These are phyloP conservation scores for Bacterosira constricta DNA, from an alignment of 108 stramenopile species.

Conservation along the genomic window DNA sequence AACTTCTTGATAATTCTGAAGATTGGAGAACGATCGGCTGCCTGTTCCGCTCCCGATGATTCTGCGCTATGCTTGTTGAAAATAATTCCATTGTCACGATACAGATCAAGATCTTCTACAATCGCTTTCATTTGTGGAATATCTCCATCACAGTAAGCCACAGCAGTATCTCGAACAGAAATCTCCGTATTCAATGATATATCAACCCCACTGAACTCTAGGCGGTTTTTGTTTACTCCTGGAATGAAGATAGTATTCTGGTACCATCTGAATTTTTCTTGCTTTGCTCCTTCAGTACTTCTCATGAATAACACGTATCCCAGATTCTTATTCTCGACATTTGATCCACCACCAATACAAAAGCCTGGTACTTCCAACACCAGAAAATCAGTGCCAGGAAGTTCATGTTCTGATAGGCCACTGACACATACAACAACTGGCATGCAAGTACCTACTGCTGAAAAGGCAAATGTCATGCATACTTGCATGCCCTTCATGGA, in stretches of 20 bases:
- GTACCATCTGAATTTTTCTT: not conserved
- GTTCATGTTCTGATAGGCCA: not conserved
- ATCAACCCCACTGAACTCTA: not conserved
- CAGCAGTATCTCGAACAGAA: not conserved
- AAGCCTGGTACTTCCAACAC: not conserved
- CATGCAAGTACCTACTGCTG: not conserved
- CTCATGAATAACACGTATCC: not conserved
- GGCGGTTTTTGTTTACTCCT: not conserved
- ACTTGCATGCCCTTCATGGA: constrained; percentile 2
- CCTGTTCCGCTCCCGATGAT: not conserved
- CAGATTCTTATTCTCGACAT: not conserved
- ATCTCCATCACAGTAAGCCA: not conserved
- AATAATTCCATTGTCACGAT: not conserved
- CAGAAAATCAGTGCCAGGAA: not conserved
- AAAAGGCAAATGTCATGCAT: not conserved
- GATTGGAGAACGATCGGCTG: not conserved
- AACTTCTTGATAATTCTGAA: too few relatives aligned
- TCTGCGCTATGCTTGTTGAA: not conserved
- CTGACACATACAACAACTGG: not conserved
- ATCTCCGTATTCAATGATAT: not conserved
- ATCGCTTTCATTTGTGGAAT: not conserved
- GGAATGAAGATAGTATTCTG: not conserved
- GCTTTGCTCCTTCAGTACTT: not conserved
- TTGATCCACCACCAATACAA: not conserved
- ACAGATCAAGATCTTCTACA: not conserved